Evolutionary conservation across 305 asterid species (phyloP).

Genomic region (Euphrasia arctica): DNA sequence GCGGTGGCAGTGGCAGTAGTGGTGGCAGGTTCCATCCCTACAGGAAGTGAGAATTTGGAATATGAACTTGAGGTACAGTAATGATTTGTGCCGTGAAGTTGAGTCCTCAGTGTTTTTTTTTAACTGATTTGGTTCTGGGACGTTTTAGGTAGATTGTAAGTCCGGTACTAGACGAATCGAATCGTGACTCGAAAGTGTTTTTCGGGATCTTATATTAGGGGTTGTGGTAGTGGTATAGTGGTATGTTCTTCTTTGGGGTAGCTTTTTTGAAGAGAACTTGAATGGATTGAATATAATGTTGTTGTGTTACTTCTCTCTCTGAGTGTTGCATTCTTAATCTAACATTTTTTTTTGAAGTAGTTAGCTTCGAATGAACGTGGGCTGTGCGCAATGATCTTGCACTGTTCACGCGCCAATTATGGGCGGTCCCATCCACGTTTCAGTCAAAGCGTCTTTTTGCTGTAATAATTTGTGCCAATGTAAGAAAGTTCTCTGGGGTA

Average conservation of each 20-base stretch:
- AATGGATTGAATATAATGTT: no score
- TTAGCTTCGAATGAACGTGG: not conserved
- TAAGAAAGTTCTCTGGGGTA: no score
- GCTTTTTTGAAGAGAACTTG: no score
- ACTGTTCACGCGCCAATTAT: not conserved
- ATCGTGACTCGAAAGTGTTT: not conserved
- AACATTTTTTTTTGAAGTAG: no score
- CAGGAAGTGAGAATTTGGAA: slow-evolving; percentile 44
- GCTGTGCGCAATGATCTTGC: not conserved
- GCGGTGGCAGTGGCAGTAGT: slow-evolving; percentile 37
- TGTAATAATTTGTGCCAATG: not conserved
- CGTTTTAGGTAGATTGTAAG: not conserved
- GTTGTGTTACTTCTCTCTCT: no score
- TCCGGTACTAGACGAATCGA: not conserved
- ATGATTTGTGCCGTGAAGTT: slow-evolving; percentile 11
- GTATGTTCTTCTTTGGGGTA: no score
- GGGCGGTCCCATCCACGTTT: not conserved
- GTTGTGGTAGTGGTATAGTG: no score
- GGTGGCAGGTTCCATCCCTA: slow-evolving; percentile 82
- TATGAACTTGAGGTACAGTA: slow-evolving; percentile 21
- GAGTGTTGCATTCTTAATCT: no score
- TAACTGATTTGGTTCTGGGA: slow-evolving; percentile 4
- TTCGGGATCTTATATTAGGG: no score
- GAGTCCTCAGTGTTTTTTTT: not conserved
- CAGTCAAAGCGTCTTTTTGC: not conserved